phyloP scores from a whole-genome alignment of 352 stramenopile genomes.

The Sclerospora graminicola region DNA sequence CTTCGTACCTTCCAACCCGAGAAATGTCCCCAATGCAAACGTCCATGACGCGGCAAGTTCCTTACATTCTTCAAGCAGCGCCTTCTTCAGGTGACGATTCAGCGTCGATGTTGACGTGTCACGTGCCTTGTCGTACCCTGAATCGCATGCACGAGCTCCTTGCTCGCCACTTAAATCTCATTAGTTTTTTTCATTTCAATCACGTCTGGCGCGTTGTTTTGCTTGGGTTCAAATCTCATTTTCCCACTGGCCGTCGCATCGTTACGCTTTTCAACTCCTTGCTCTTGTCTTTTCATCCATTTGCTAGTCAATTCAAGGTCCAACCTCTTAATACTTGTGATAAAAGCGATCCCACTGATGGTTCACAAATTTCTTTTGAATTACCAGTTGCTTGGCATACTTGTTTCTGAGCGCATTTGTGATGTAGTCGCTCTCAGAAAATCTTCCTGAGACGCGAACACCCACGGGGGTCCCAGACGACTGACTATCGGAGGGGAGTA shows the following conservation, averaged over 20 bases:
- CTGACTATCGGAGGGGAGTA: too few species aligned
- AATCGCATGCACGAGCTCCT: conserved; percentile 30
- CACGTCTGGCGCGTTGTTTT: conserved; percentile 43
- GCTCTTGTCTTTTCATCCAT: not conserved
- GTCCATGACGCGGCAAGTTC: conserved; percentile 51
- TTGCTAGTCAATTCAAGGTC: not conserved
- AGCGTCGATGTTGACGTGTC: conserved; percentile 11
- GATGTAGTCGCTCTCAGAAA: too few species aligned
- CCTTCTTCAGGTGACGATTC: too few species aligned
- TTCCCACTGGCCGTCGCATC: too few species aligned
- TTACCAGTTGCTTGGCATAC: conserved; percentile 32
- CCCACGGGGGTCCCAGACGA: too few species aligned
- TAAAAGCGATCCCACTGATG: conserved; percentile 58
- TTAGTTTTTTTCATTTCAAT: conserved; percentile 71
- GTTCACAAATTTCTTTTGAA: conserved; percentile 44
- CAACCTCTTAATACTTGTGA: conserved; percentile 28
- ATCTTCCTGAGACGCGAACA: too few species aligned
- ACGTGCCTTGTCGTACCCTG: conserved; percentile 4
- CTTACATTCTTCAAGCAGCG: conserved; percentile 52
- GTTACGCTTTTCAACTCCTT: too few species aligned
- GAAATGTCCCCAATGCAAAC: too few species aligned
- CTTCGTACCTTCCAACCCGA: too few species aligned
- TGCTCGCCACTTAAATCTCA: conserved; percentile 45
- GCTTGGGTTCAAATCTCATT: too few species aligned
- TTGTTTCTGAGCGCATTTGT: conserved; percentile 55